phyloP scores from a whole-genome alignment of 345 rosid species.

The Chamaenerion angustifolium region DNA sequence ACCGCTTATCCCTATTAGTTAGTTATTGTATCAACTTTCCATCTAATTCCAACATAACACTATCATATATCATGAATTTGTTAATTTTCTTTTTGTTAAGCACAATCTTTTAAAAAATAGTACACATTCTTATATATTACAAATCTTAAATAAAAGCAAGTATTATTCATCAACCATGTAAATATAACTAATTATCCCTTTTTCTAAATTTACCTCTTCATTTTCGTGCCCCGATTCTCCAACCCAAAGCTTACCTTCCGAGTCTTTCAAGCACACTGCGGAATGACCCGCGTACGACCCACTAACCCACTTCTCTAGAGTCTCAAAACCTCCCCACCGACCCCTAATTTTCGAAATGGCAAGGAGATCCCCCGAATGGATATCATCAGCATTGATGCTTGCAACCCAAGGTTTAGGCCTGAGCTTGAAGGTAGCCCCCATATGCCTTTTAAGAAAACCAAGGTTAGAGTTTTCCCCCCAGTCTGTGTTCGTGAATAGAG shows the following conservation, averaged over 20 bases:
- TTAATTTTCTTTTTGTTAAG: no score
- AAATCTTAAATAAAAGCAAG: no score
- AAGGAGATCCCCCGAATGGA: slow-evolving; percentile 71
- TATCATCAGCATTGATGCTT: slow-evolving; percentile 36
- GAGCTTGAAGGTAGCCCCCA: slow-evolving; percentile 56
- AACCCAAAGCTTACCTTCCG: slow-evolving; percentile 80
- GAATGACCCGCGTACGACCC: slow-evolving; percentile 82
- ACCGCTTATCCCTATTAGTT: no score
- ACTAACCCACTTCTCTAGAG: slow-evolving; percentile 93
- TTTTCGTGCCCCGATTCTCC: slow-evolving; percentile 87
- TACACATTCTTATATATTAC: no score
- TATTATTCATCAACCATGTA: no score
- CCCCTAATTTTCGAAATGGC: slow-evolving; percentile 53
- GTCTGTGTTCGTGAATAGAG: slow-evolving; percentile 71
- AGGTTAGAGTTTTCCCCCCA: slow-evolving; percentile 86
- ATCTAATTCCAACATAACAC: no score
- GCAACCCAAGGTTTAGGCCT: slow-evolving; percentile 32
- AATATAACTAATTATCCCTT: no score
- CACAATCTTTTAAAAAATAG: no score
- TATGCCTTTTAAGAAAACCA: slow-evolving; percentile 62
- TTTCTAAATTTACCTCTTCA: slow-evolving; percentile 32
- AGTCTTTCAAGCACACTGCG: slow-evolving; percentile 69
- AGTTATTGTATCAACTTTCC: no score
- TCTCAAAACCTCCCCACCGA: slow-evolving; percentile 50
- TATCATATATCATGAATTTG: no score